Conservation (phyloP, 2,329 filamentous ascomycete species). For the Aspergillus sp. region DNA sequence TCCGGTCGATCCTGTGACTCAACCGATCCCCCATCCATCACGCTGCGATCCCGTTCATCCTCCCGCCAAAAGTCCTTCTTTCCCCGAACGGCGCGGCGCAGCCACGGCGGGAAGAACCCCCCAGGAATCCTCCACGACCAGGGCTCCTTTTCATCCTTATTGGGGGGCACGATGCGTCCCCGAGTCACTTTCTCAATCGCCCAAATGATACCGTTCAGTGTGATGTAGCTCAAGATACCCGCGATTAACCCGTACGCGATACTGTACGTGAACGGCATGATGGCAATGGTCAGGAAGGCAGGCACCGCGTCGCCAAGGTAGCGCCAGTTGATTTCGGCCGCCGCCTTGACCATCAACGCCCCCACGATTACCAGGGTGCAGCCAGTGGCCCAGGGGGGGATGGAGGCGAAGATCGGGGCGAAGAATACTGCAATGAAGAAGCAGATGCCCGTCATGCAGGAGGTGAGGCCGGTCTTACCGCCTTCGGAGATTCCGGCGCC, state of each 20-base stretch:
- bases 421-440: conserved; percentile 90
- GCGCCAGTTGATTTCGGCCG: conserved; percentile 83
- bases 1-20: background rate
- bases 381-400: conserved; percentile 85
- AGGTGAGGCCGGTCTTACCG: conserved; percentile 80
- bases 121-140: conserved; percentile 79
- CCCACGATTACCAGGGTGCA: conserved; percentile 86
- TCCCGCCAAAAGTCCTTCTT: conserved; percentile 73
- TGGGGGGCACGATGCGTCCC: conserved; percentile 71
- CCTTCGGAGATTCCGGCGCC: conserved; percentile 88
- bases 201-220: conserved; percentile 73
- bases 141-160: conserved; percentile 73
- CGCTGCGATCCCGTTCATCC: conserved; percentile 26
- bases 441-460: conserved; percentile 74
- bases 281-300: conserved; percentile 77
- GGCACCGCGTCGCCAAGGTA: conserved; percentile 83
- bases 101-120: conserved; percentile 74
- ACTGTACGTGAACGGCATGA: conserved; percentile 90
- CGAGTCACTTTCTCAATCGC: conserved; percentile 65
- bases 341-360: conserved; percentile 79
- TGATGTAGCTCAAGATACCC: conserved; percentile 73
- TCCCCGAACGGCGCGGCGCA: conserved; percentile 62
- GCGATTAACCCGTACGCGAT: conserved; percentile 85
- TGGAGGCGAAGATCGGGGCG: conserved; percentile 85
- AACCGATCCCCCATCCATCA: background rate